phyloP scores from a whole-genome alignment of 192 early-diverging fungal species.

The Piromyces finnis region DNA sequence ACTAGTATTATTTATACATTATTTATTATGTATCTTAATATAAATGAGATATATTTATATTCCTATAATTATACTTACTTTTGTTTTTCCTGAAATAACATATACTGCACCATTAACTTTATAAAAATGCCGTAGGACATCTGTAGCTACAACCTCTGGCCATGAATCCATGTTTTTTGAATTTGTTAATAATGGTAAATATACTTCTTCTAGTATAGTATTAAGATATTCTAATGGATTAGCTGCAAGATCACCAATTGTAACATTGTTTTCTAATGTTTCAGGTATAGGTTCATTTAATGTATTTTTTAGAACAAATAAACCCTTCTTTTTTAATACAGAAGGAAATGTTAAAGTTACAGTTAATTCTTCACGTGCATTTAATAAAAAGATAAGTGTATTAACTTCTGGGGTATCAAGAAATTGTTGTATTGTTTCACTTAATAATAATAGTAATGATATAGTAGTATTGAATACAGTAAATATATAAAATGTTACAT shows the following conservation, averaged over 20 bases:
- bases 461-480: too few species aligned
- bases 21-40: too few species aligned
- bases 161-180: constrained; percentile 42
- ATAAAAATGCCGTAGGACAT: constrained; percentile 45
- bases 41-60: too few species aligned
- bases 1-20: background rate
- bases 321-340: constrained; percentile 30
- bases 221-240: constrained; percentile 42
- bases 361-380: constrained; percentile 34
- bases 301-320: constrained; percentile 37
- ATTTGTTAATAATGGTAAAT: constrained; percentile 39
- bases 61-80: too few species aligned
- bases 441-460: background rate
- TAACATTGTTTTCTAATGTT: constrained; percentile 35
- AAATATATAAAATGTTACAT: too few species aligned
- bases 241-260: constrained; percentile 31
- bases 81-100: constrained; percentile 43
- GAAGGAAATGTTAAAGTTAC: constrained; percentile 31
- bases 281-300: constrained; percentile 20
- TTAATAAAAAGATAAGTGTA: constrained; percentile 40
- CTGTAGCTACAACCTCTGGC: constrained; percentile 48
- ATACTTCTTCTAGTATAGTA: constrained; percentile 37
- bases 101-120: constrained; percentile 42
- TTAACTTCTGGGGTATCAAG: constrained; percentile 24
- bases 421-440: constrained; percentile 34